Base-by-base conservation (phyloP, 768 basidiomycete genomes). In the Coprinopsis marcescibilis region DNA sequence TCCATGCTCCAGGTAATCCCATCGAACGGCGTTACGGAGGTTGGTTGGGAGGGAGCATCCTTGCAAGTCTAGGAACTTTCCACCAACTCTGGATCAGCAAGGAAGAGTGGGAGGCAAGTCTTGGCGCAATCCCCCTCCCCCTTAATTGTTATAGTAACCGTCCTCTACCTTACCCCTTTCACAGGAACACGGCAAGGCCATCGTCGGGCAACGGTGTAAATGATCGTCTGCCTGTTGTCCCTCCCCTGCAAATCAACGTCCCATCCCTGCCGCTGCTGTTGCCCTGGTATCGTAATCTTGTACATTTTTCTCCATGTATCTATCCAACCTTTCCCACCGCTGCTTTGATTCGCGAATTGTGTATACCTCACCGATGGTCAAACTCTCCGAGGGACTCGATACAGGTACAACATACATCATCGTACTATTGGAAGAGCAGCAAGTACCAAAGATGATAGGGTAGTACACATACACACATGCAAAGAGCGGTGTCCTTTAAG, bases 1-100 rank as follows among this genome's bases (percentile, higher is more conserved):
- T 95, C 32, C 89, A 95, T 57, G 85, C 93, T 0, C 86, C 96
- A 2, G 92, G 93, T 10, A 92, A 92, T 57, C 81, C 89, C 0
- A 75, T 84, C 41, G 96, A 98, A 63, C 78, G 95, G 37, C 79
- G 85, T 47, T 96, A 91, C 62, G 87, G 92, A 12, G 83, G 87
- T 15, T 99, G 96, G 96, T 69, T 99, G 5, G 96, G 96, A 10
- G 96, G 95, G 23, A 92, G 89, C 54, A 95, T 98, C 57, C 72
- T 98, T 38, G 94, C 88, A 1, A 92, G 89, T 59, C 67, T 98
- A 58, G 96, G 96, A 19, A 97, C 94, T 13, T 99, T 98, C 76
- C 96, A 99, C 61, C 95, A 95, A 56, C 70, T 94, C 41, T 94
- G 92, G 92, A 92, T 95, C 59, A 91, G 89, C 65, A 80, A 73